Base-by-base conservation (phyloP, 1,284 basidiomycete genomes). In the Fomes fomentarius region DNA sequence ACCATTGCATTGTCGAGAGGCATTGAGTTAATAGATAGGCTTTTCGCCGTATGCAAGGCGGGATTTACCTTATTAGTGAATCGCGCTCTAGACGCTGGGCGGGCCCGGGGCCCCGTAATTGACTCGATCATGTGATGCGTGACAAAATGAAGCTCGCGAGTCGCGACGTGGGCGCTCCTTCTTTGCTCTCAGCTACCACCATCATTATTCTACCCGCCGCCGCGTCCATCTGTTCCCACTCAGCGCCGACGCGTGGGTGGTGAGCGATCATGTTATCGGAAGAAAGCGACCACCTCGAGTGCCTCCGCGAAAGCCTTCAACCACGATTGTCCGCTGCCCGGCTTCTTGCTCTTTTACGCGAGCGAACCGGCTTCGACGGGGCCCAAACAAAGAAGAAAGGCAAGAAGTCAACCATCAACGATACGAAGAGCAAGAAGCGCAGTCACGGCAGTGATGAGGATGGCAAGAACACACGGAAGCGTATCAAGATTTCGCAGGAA, bases 51-150 rank as follows among this genome's bases (percentile, higher is more conserved):
- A n/a, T n/a, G n/a, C n/a, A n/a, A n/a, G n/a, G n/a, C n/a, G n/a
- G n/a, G n/a, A n/a, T n/a, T n/a, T n/a, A n/a, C n/a, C n/a, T n/a
- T n/a, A n/a, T n/a, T n/a, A n/a, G n/a, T n/a, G n/a, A n/a, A n/a
- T n/a, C n/a, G n/a, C n/a, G n/a, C n/a, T n/a, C n/a, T n/a, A n/a
- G n/a, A n/a, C n/a, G n/a, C n/a, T n/a, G n/a, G n/a, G n/a, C n/a
- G n/a, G n/a, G n/a, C n/a, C n/a, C n/a, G n/a, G n/a, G n/a, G n/a
- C n/a, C n/a, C n/a, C n/a, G n/a, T n/a, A 24, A 24, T 11, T 30
- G 28, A 30, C 38, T 40, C 47, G 48, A 37, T 47, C 57, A 60
- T 55, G 58, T 60, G 58, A 56, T 35, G 2, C 26, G n/a, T 33
- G 39, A 60, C 58, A 51, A 54, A 54, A 50, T 25, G 22, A 45